Conservation (phyloP, 495 filamentous ascomycete genomes). For the Aspergillus panamensis region DNA sequence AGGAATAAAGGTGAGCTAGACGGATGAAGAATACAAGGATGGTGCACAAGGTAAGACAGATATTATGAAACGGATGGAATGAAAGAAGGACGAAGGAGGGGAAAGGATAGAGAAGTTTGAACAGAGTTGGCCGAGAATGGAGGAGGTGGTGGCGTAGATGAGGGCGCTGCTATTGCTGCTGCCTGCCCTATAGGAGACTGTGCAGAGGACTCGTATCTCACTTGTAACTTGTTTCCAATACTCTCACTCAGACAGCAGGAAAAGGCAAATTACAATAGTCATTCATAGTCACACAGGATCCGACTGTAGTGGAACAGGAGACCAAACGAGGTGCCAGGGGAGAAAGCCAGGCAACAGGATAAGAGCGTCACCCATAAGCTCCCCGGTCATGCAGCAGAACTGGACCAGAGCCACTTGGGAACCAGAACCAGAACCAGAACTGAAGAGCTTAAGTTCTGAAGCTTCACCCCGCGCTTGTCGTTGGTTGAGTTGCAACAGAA, state of each 20-base stretch:
- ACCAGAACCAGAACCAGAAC: not conserved
- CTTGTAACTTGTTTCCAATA: conserved; percentile 2
- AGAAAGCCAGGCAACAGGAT: conserved; percentile 17
- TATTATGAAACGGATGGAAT: not conserved
- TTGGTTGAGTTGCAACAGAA: not conserved
- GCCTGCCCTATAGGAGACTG: conserved; percentile 20
- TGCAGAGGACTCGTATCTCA: conserved; percentile 2
- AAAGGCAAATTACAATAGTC: conserved; percentile 5
- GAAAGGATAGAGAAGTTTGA: conserved; percentile 1
- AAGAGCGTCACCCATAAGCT: not conserved
- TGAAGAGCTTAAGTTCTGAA: not conserved
- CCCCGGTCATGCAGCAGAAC: not conserved
- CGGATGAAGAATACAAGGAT: not conserved
- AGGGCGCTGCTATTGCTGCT: conserved; percentile 23
- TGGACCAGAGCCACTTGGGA: not conserved
- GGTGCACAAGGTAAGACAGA: not conserved
- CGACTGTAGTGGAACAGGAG: conserved; percentile 7
- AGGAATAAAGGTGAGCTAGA: not conserved
- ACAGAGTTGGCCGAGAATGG: not conserved
- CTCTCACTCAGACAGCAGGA: conserved; percentile 13
- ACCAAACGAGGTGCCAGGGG: not conserved
- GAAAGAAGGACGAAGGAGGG: not conserved
- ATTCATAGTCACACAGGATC: conserved; percentile 5
- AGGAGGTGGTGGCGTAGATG: conserved; percentile 11
- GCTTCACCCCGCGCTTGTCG: not conserved